phyloP scores from a whole-genome alignment of 176 grass and related monocot genomes.

The Juncus inflexus region DNA sequence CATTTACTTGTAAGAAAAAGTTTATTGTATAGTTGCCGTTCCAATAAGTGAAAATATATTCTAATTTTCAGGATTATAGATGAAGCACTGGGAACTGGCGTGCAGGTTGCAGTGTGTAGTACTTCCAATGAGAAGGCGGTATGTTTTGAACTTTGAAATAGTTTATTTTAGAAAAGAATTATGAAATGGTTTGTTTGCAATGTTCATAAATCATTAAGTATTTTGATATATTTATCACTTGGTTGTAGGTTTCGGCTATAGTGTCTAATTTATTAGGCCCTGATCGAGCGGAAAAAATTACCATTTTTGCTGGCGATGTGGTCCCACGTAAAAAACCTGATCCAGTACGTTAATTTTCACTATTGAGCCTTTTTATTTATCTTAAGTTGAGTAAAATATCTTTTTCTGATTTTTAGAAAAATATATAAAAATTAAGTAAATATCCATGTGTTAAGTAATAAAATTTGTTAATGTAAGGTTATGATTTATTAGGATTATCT shows the following conservation, averaged over 20 bases:
- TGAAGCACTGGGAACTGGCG: constrained; percentile 73
- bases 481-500: constrained; percentile 4
- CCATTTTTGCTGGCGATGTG: constrained; percentile 95
- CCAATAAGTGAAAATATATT: constrained; percentile 14
- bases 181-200: neutral
- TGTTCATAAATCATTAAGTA: constrained; percentile 5
- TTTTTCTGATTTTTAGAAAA: neutral
- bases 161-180: neutral
- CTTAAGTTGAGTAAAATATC: neutral
- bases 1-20: too few relatives aligned
- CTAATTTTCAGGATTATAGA: constrained; percentile 69
- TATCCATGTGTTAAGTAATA: neutral
- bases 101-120: constrained; percentile 94
- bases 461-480: neutral
- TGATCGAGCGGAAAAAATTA: constrained; percentile 77
- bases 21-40: too few relatives aligned
- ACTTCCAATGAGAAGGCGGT: constrained; percentile 98
- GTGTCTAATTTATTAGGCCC: constrained; percentile 76
- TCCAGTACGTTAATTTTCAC: constrained; percentile 42
- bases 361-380: too few relatives aligned
- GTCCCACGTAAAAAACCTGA: constrained; percentile 95
- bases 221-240: neutral
- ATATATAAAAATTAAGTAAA: neutral
- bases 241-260: constrained; percentile 83
- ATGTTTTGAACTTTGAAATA: constrained; percentile 30